Conservation (phyloP, 1,284 basidiomycete species). For the Ceratobasidium sp. region DNA sequence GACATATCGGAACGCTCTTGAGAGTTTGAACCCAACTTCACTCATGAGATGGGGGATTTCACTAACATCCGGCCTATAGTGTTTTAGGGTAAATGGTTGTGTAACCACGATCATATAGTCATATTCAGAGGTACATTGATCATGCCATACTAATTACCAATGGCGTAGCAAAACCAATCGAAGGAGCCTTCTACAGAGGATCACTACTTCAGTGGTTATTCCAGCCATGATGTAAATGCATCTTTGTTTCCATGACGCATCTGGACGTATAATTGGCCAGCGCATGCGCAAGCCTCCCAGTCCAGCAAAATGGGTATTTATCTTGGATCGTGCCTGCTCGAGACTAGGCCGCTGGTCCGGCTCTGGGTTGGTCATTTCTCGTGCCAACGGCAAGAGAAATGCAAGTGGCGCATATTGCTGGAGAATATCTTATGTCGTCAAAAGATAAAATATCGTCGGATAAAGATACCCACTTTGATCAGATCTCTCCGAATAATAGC, state of each 20-base stretch:
- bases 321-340: background rate
- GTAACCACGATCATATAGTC: no score
- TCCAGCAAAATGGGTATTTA: background rate
- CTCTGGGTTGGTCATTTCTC: slow-evolving; percentile 1
- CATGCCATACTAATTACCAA: no score
- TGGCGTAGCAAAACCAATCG: no score
- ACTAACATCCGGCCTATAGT: no score
- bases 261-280: background rate
- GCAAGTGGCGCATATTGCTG: background rate
- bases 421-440: no score
- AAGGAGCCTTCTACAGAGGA: no score
- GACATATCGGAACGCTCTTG: no score
- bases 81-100: no score
- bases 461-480: slow-evolving; percentile 6
- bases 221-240: background rate
- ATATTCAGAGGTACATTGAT: no score
- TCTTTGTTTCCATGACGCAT: background rate
- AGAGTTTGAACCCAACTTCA: no score
- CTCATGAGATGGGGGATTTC: no score
- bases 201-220: background rate
- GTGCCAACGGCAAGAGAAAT: slow-evolving; percentile 7
- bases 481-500: slow-evolving; percentile 4
- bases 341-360: background rate
- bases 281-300: background rate
- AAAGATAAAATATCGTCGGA: background rate